Percentiles rank a stretch among this genome's conserved stretches.
Conservation (phyloP, 2,329 filamentous ascomycete genomes). For the Diaporthe velutina region DNA sequence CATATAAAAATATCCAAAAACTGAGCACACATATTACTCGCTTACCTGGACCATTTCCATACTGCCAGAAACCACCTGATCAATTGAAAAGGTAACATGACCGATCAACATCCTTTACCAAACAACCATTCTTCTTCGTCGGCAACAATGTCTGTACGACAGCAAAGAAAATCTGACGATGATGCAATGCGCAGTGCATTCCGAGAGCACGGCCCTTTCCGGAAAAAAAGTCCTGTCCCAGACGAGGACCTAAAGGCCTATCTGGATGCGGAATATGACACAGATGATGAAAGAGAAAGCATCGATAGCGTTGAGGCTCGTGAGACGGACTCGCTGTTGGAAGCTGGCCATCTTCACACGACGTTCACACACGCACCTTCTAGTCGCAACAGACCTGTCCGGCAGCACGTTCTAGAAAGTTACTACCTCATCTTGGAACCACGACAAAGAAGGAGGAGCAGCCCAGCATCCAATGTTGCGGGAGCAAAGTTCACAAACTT, state of each 20-base stretch:
- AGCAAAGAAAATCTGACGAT: neutral
- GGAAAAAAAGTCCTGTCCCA: neutral
- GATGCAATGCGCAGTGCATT: neutral
- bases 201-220: neutral
- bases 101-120: neutral
- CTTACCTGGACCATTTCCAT: neutral
- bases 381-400: neutral
- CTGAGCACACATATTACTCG: too few species aligned
- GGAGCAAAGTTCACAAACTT: neutral
- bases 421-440: neutral
- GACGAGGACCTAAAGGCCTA: slow-evolving; percentile 6
- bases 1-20: neutral
- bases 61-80: neutral
- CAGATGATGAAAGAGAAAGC: neutral
- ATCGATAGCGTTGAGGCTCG: neutral
- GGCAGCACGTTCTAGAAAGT: neutral
- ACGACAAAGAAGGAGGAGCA: neutral
- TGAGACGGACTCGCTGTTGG: neutral
- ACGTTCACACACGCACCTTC: neutral
- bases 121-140: neutral
- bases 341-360: neutral
- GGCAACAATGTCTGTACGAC: neutral
- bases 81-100: neutral
- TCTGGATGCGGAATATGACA: neutral
- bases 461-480: neutral